Evolutionary conservation across 495 filamentous ascomycete genomes (phyloP).

Genomic region (Neurospora sp.): DNA sequence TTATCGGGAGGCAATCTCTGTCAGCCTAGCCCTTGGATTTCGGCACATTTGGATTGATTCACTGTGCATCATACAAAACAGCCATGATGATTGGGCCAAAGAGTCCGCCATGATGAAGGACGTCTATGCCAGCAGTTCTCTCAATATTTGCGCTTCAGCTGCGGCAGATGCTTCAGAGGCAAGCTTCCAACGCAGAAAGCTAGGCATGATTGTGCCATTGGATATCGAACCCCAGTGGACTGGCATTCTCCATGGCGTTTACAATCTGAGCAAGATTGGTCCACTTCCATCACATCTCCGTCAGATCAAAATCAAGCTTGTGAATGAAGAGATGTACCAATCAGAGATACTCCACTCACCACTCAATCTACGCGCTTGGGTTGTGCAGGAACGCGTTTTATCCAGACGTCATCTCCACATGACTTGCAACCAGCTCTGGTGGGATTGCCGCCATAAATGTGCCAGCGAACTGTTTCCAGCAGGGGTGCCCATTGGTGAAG

Average conservation of each 20-base stretch:
- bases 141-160: background rate
- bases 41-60: background rate
- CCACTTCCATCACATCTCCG: background rate
- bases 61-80: background rate
- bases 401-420: background rate
- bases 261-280: background rate
- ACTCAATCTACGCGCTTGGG: background rate
- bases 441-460: background rate
- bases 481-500: background rate
- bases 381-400: background rate
- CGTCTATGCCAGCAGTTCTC: background rate
- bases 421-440: background rate
- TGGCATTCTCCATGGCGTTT: too few species aligned
- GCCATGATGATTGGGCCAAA: background rate
- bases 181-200: background rate
- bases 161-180: background rate
- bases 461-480: background rate
- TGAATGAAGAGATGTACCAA: fast-evolving
- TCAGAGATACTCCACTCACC: background rate
- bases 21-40: background rate
- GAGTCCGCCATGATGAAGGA: background rate
- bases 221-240: background rate
- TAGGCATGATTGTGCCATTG: background rate
- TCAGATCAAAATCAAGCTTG: background rate
- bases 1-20: background rate